A percentile compares a stretch with the other conserved stretches of the same genome.
Conservation (phyloP, 31 red algal species). For the Odonthalia washingtoniensis region DNA sequence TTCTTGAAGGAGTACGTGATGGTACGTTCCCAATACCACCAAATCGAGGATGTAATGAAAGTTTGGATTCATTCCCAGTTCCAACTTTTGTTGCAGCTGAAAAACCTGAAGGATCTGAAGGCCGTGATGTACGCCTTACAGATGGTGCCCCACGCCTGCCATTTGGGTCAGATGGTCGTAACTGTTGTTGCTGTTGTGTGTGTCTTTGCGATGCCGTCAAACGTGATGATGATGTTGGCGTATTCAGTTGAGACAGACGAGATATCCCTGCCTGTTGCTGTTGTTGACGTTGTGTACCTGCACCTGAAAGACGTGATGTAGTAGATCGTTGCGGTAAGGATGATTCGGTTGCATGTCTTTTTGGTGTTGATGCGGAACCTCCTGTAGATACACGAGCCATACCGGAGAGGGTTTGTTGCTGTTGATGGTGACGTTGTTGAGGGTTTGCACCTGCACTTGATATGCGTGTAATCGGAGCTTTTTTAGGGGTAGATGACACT, state of each 20-base stretch:
- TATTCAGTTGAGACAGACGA: background rate
- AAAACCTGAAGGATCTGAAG: background rate
- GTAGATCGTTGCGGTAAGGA: background rate
- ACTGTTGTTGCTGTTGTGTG: background rate
- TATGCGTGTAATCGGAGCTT: background rate
- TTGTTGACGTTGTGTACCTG: background rate
- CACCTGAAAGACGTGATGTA: background rate
- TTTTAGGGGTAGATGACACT: background rate
- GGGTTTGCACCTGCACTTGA: background rate
- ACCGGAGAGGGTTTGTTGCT: background rate
- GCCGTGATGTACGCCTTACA: background rate
- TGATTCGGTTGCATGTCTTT: background rate
- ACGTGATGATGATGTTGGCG: background rate
- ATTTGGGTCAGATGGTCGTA: constrained; percentile 1
- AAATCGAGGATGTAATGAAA: background rate
- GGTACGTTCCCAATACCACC: background rate
- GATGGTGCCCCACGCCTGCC: background rate
- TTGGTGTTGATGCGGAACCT: background rate
- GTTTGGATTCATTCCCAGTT: background rate
- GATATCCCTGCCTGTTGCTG: background rate
- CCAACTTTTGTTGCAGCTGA: background rate
- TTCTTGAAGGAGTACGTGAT: background rate
- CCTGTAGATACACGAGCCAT: background rate
- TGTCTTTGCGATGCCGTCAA: background rate
- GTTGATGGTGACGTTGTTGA: background rate